Evolutionary conservation across 1,284 basidiomycete species (phyloP), one percentile per base, ranked within the genome.

Genomic region (Termitomyces sp.): DNA sequence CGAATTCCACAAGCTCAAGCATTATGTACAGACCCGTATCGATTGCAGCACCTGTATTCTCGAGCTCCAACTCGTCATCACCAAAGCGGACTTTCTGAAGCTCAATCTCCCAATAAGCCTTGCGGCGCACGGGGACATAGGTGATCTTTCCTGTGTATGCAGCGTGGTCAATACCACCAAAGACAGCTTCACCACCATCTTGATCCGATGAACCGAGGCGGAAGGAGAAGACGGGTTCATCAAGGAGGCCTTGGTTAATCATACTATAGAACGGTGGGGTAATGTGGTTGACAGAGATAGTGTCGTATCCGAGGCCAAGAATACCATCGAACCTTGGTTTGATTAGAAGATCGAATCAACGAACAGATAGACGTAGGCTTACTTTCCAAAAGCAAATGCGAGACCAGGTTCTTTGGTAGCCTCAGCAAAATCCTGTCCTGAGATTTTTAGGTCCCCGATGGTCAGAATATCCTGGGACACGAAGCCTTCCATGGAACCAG

Each of bases 51-150:
- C 95, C 94, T 52, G 94, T 94, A 74, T 84, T 88, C 63, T 94
- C 90, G 15, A 96, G 80, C 64, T 94, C 90, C 41, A 96, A 81
- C 47, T 78, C 81, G 51, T 96, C 95, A 50, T 88, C 80, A 54
- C 94, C 95, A 58, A 98, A 94, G 5, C 75, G 68, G 55, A 98
- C 82, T 69, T 87, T 87, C 73, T 92, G 80, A 26, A 99, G 85
- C 71, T 95, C 94, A 55, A 98, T 93, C 71, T 98, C 93, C 97
- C 97, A 99, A 78, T 99, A 99, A 6, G 94, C 97, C 80, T 92
- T 94, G 67, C 94, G 86, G 66, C 95, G 90, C 56, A 99, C 81
- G 54, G 97, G 96, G 28, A 91, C 92, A 67, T 98, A 99, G 42
- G 73, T 69, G 59, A 99, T 82, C 69, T 88, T 80, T 71, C 96